phyloP scores from a whole-genome alignment of 371 early-diverging fungal species.

The Mucor velutinosus region DNA sequence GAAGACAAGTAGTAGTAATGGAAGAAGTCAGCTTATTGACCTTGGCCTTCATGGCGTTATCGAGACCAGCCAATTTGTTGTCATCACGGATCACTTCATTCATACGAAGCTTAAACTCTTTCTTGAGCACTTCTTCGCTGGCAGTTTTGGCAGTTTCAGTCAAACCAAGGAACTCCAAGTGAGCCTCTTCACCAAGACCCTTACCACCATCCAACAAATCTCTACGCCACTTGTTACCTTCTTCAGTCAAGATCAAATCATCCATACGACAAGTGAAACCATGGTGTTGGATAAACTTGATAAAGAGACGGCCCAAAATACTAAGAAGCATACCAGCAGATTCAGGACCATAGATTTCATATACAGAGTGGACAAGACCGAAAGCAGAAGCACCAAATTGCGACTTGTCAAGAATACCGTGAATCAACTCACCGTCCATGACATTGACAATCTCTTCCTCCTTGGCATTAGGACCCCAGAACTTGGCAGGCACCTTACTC shows the following conservation, averaged over 20 bases:
- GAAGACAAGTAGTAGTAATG: conserved; percentile 83
- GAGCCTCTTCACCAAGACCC: conserved; percentile 69
- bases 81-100: conserved; percentile 86
- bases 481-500: conserved; percentile 83
- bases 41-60: conserved; percentile 86
- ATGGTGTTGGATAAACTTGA: conserved; percentile 86
- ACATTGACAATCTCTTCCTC: conserved; percentile 84
- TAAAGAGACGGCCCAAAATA: conserved; percentile 93
- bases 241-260: conserved; percentile 90
- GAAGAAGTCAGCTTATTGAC: conserved; percentile 85
- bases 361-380: conserved; percentile 96
- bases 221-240: conserved; percentile 81
- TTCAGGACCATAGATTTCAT: conserved; percentile 95
- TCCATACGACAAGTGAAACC: conserved; percentile 99
- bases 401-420: conserved; percentile 97
- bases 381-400: conserved; percentile 95
- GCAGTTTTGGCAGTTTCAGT: conserved; percentile 48
- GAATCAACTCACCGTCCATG: conserved; percentile 92
- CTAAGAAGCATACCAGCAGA: conserved; percentile 94
- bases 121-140: conserved; percentile 32
- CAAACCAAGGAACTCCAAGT: conserved; percentile 75
- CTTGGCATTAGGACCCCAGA: conserved; percentile 93
- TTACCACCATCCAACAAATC: conserved; percentile 62
- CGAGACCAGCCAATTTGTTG: conserved; percentile 88
- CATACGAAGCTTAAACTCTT: conserved; percentile 73